Conservation (phyloP, 176 grass and related monocot species). For the Phyllostachys edulis region DNA sequence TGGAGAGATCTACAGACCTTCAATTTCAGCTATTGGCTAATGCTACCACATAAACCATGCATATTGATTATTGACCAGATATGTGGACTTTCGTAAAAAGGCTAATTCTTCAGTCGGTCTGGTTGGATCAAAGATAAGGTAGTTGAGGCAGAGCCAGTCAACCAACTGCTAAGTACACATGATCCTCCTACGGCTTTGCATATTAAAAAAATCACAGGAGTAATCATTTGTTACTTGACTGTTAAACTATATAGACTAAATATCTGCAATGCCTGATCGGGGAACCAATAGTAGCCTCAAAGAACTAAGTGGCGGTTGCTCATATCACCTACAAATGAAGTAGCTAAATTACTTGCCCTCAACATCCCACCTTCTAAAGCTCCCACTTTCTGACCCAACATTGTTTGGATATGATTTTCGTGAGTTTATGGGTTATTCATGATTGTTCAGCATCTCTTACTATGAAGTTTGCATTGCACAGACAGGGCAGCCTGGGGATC, state of each 20-base stretch:
- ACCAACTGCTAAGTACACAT: background rate
- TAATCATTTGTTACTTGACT: background rate
- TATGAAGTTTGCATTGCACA: background rate
- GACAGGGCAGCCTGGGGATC: background rate
- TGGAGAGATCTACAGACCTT: background rate
- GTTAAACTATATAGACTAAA: background rate
- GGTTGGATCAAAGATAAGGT: background rate
- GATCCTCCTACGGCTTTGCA: background rate
- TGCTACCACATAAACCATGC: background rate
- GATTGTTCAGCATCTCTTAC: background rate
- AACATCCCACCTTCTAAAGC: background rate
- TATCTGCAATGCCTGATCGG: background rate
- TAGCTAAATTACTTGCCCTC: background rate
- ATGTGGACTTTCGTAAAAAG: background rate
- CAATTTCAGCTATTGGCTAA: background rate
- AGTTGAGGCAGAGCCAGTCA: background rate
- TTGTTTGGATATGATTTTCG: background rate
- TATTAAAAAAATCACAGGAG: background rate
- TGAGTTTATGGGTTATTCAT: background rate
- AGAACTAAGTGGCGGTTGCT: background rate
- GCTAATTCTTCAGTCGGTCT: background rate
- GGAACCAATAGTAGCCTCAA: background rate
- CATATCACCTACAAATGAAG: background rate
- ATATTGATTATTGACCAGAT: slow-evolving; percentile 11
- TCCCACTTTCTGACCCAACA: background rate